Conservation (phyloP, 345 rosid species). For the Carallia pectinifolia region DNA sequence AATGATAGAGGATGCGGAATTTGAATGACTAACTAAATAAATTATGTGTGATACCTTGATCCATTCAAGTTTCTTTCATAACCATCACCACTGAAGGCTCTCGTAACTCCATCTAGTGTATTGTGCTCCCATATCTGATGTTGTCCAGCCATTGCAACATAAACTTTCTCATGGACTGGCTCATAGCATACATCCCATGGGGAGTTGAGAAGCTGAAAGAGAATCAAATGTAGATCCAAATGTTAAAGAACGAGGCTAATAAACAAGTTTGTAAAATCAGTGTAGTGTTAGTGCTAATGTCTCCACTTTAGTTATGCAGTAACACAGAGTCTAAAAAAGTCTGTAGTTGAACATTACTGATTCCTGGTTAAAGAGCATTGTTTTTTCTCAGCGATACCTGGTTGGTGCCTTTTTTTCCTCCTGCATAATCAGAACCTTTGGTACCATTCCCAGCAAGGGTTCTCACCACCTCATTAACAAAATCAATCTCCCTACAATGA, state of each 20-base stretch:
- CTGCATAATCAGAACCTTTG: slow-evolving; percentile 87
- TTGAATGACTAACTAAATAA: slow-evolving; percentile 1
- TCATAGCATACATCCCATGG: slow-evolving; percentile 94
- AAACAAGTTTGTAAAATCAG: not conserved
- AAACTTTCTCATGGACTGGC: slow-evolving; percentile 67
- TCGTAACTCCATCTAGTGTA: slow-evolving; percentile 56
- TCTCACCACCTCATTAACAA: slow-evolving; percentile 67
- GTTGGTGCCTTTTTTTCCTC: slow-evolving; percentile 65
- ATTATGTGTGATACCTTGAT: slow-evolving; percentile 48
- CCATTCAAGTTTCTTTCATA: slow-evolving; percentile 92
- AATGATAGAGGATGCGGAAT: not conserved
- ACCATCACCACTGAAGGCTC: slow-evolving; percentile 89
- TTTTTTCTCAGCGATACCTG: slow-evolving; percentile 53
- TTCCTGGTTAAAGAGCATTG: slow-evolving; percentile 14
- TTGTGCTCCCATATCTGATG: slow-evolving; percentile 95
- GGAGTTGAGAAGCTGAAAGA: slow-evolving; percentile 77
- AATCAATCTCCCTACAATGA: slow-evolving; percentile 74
- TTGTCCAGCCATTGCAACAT: slow-evolving; percentile 93
- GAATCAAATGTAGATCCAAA: not conserved
- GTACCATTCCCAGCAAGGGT: slow-evolving; percentile 96
- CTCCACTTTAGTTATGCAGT: slow-evolving; percentile 1
- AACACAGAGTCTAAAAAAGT: not conserved
- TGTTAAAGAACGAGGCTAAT: slow-evolving; percentile 15
- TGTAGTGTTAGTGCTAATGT: not conserved
- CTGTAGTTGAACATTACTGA: slow-evolving; percentile 6